Conservation (phyloP, 495 filamentous ascomycete genomes). For the Physcia stellaris region DNA sequence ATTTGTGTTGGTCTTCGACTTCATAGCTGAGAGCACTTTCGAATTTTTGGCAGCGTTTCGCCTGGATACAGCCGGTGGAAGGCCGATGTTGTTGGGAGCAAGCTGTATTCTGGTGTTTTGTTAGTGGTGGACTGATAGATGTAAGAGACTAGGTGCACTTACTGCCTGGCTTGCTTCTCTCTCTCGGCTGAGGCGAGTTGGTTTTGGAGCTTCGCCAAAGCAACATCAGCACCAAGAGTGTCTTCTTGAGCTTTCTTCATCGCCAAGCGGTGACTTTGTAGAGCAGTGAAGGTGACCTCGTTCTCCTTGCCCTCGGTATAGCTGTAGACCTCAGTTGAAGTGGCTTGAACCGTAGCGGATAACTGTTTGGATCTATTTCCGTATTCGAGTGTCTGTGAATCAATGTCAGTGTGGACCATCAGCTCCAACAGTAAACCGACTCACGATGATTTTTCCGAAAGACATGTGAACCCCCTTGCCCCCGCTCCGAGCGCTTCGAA, state of each 20-base stretch:
- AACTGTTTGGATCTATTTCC: conserved; percentile 38
- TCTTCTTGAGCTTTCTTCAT: conserved; percentile 41
- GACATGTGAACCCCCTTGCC: conserved; percentile 46
- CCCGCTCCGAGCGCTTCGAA: conserved; percentile 48
- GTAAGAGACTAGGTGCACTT: conserved; percentile 1
- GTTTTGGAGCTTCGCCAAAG: conserved; percentile 43
- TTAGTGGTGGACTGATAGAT: too few species aligned
- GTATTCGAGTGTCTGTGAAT: conserved; percentile 37
- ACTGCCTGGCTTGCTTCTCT: conserved; percentile 41
- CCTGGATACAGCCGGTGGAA: conserved; percentile 14
- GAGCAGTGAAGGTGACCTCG: conserved; percentile 37
- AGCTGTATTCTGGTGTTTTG: conserved; percentile 20
- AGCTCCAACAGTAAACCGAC: conserved; percentile 22
- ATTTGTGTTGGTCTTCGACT: conserved; percentile 27
- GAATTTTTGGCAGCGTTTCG: conserved; percentile 17
- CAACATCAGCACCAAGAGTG: conserved; percentile 36
- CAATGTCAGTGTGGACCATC: too few species aligned
- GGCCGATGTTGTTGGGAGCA: conserved; percentile 15
- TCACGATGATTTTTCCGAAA: conserved; percentile 42
- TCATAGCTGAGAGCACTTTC: conserved; percentile 21
- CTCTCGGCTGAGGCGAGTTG: conserved; percentile 33
- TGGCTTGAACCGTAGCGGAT: conserved; percentile 31
- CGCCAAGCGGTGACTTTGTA: conserved; percentile 42
- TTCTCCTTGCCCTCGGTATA: conserved; percentile 24
- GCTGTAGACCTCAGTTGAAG: conserved; percentile 39